Evolutionary conservation across 441 rosid genomes (phyloP).

Genomic region (Cnidoscolus chayamansa): DNA sequence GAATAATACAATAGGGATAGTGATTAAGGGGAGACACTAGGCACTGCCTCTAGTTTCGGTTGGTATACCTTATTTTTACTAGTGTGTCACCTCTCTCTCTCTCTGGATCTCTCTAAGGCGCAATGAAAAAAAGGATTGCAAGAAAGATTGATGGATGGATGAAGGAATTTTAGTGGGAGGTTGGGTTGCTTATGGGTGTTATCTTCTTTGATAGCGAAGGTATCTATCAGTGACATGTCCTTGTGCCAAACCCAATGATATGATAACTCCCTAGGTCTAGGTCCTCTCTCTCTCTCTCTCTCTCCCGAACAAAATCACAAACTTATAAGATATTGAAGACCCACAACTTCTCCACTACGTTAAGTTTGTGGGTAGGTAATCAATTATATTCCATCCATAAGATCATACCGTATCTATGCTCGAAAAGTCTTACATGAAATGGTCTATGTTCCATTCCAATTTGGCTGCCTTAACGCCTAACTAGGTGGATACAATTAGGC

Average conservation of each 20-base stretch:
- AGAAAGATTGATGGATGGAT: neutral
- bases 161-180: constrained; percentile 23
- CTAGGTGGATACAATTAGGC: neutral
- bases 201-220: constrained; percentile 22
- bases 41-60: constrained; percentile 12
- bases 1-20: no score
- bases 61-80: constrained; percentile 16
- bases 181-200: constrained; percentile 20
- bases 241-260: constrained; percentile 27
- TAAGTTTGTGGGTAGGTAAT: constrained; percentile 15
- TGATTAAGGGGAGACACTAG: constrained; percentile 21
- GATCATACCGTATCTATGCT: constrained; percentile 4
- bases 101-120: neutral
- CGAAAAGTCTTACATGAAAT: constrained; percentile 3
- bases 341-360: constrained; percentile 6
- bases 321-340: constrained; percentile 12
- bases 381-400: neutral
- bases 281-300: neutral
- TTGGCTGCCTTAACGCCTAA: neutral
- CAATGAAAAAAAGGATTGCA: neutral
- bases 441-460: constrained; percentile 7
- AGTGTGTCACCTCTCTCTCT: neutral
- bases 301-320: neutral
- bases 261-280: no score
- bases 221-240: constrained; percentile 13